Base-by-base conservation (phyloP, 2,329 filamentous ascomycete species). In the Xylaria sp. region DNA sequence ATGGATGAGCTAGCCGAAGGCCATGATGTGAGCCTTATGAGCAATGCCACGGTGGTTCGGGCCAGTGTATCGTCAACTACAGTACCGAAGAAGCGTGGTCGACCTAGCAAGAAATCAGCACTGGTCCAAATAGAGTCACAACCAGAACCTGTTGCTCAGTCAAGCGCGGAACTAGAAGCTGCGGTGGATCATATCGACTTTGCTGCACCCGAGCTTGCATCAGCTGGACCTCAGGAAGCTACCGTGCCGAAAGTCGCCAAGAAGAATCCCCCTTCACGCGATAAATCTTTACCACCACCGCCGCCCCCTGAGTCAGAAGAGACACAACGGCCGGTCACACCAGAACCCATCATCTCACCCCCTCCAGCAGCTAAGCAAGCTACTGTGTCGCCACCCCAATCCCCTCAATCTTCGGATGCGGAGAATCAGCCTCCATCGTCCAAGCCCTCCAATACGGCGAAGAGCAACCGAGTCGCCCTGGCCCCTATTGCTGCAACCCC, bases 381-480 rank as follows among this genome's bases (percentile, higher is more conserved):
- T 13, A 87, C 81, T 1, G 74, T 88, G 6, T 89, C 88, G 0
- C 90, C 89, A 0, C 92, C 91, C 0, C 87, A 87, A 20, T 92
- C 92, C 0, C 90, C 90, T 0, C 92, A 93, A 74, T 91, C 92
- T 1, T 94, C 92, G 0, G 91, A 96, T 77, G 91, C 91, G 0
- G 93, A 96, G 79, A 95, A 95, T 74, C 89, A 88, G 57, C 92
- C 92, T 0, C 92, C 92, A 0, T 92, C 91, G 0, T 89, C 90
- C 5, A 88, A 85, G 63, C 87, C 87, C 1, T 83, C 86, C 2
- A 84, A 83, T 62, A 84, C 82, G 73, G 62, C 82, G 69, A 77
- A 80, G 70, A 74, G 81, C 58, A 86, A 85, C 76, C 83, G 85
- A 6, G 79, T 86, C 28, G 82, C 83, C 0, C 80, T 89, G 6